phyloP scores from a whole-genome alignment of 2,329 filamentous ascomycete species.

The Xylaria digitata region DNA sequence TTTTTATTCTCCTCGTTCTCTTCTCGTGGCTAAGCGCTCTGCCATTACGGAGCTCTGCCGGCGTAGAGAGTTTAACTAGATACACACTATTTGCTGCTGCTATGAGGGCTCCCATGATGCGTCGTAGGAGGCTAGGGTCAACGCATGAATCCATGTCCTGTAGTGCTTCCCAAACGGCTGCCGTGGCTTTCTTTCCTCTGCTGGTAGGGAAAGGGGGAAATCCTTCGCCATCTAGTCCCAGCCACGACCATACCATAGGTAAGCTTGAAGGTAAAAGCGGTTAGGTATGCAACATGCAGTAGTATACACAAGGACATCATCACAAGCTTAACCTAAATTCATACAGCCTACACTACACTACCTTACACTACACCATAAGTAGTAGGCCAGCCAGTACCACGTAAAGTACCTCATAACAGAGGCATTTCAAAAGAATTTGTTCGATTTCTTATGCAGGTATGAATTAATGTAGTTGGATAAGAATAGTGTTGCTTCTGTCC shows the following conservation, averaged over 20 bases:
- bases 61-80: neutral
- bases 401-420: neutral
- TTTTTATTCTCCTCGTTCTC: neutral
- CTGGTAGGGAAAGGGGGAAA: constrained; percentile 29
- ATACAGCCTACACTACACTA: too few relatives aligned
- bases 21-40: neutral
- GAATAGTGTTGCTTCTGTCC: constrained; percentile 14
- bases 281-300: too few relatives aligned
- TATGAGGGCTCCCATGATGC: constrained; percentile 1
- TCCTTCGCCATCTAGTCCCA: constrained; percentile 35
- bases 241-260: constrained; percentile 18
- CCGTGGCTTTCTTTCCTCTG: constrained; percentile 30
- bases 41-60: neutral
- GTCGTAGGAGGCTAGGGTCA: constrained; percentile 33
- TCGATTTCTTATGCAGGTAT: neutral
- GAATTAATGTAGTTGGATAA: neutral
- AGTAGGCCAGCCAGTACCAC: neutral
- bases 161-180: constrained; percentile 35
- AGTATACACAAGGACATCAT: neutral
- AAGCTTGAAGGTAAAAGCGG: too few relatives aligned
- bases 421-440: neutral
- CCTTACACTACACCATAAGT: too few relatives aligned
- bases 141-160: constrained; percentile 37
- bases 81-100: constrained; percentile 4
- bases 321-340: neutral